Conservation (phyloP, 257 asterid genomes). For the Avicennia marina region DNA sequence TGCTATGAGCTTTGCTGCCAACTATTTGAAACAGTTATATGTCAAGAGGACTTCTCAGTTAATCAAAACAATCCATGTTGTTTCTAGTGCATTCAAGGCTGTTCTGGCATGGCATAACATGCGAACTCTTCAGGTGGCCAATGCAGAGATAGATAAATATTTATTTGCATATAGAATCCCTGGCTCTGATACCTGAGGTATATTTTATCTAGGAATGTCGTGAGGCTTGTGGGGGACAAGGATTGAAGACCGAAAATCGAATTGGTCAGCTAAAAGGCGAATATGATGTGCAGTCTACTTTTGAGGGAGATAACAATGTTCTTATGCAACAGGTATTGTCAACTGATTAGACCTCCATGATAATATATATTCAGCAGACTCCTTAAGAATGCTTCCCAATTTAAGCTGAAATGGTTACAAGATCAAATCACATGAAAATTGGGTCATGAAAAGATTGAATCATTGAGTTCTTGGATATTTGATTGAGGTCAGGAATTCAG, state of each 20-base stretch:
- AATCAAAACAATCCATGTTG: constrained; percentile 77
- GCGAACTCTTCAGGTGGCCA: constrained; percentile 92
- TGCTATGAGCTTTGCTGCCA: constrained; percentile 85
- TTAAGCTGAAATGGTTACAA: too few relatives aligned
- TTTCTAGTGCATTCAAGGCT: constrained; percentile 94
- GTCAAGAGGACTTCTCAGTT: constrained; percentile 74
- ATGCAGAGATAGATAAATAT: background rate
- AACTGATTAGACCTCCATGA: background rate
- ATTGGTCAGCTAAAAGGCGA: constrained; percentile 91
- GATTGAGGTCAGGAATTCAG: background rate
- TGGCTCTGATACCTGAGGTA: constrained; percentile 18
- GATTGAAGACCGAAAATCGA: constrained; percentile 87
- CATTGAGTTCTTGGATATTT: too few relatives aligned
- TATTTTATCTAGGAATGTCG: constrained; percentile 72
- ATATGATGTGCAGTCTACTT: constrained; percentile 89
- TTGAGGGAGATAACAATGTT: constrained; percentile 98
- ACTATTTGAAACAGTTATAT: constrained; percentile 63
- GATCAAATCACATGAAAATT: too few relatives aligned
- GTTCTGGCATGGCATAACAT: constrained; percentile 85
- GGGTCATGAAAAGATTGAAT: too few relatives aligned
- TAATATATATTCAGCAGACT: background rate
- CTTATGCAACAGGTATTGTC: constrained; percentile 90
- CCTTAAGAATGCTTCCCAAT: too few relatives aligned
- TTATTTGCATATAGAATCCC: background rate
- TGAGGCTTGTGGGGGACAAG: constrained; percentile 99